Evolutionary conservation across 345 rosid species (phyloP).

Genomic region (Eucalyptus marginata): DNA sequence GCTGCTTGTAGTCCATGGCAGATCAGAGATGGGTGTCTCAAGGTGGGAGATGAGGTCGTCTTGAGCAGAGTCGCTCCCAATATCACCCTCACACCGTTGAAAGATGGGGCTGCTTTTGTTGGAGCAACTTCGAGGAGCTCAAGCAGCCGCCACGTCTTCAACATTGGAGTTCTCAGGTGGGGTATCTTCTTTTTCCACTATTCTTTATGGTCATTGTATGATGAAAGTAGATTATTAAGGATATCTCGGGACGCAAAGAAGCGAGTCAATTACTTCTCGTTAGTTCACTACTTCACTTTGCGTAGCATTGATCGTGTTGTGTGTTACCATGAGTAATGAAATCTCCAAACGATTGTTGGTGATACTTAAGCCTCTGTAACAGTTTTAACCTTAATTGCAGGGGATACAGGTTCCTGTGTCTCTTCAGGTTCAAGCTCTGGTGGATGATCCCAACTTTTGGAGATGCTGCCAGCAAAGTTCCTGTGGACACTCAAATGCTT

Average conservation of each 20-base stretch:
- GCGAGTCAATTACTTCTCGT: not conserved
- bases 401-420: slow-evolving; percentile 32
- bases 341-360: not conserved
- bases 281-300: not conserved
- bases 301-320: not conserved
- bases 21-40: not conserved
- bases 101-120: not conserved
- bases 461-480: slow-evolving; percentile 29
- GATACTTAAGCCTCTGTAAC: not conserved
- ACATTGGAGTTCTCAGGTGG: not conserved
- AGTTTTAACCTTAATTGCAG: slow-evolving; percentile 5
- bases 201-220: not conserved
- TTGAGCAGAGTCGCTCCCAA: not conserved
- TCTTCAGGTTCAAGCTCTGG: slow-evolving; percentile 50
- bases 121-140: not conserved
- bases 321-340: not conserved
- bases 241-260: not conserved
- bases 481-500: slow-evolving; percentile 52
- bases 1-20: not conserved
- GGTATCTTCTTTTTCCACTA: not conserved
- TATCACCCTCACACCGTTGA: not conserved
- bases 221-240: not conserved
- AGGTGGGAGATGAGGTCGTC: not conserved
- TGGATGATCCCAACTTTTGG: slow-evolving; percentile 67
- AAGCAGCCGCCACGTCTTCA: not conserved